Conservation (phyloP, 2,329 filamentous ascomycete genomes). For the Cordyceps javanica region DNA sequence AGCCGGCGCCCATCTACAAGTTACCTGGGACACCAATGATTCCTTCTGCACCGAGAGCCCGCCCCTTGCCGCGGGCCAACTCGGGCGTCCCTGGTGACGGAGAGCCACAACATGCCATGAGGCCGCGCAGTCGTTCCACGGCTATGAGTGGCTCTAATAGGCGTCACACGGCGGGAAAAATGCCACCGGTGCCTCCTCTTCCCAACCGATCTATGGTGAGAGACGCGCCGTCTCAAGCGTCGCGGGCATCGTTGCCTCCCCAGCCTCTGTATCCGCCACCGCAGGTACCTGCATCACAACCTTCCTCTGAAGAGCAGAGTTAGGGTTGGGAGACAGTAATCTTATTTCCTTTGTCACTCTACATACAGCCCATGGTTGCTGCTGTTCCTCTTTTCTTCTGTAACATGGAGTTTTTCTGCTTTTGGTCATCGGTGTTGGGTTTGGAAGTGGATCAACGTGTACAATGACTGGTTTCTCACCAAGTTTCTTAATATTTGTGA, state of each 20-base stretch:
- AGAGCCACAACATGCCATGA: neutral
- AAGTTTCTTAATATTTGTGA: neutral
- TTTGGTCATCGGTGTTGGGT: neutral
- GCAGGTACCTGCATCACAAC: neutral
- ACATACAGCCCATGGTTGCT: neutral
- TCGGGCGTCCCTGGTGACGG: neutral
- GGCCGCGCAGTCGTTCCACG: constrained; percentile 8
- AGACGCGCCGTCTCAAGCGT: neutral
- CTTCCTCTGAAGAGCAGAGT: neutral
- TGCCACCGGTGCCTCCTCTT: constrained; percentile 16
- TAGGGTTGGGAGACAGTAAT: neutral
- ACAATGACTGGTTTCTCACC: neutral
- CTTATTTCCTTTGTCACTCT: neutral
- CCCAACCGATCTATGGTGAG: constrained; percentile 12
- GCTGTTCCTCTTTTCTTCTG: neutral
- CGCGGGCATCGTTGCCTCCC: neutral
- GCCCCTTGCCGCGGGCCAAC: neutral
- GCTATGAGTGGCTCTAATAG: neutral
- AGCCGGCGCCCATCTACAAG: constrained; percentile 25
- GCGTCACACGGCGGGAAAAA: neutral
- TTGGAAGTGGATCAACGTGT: neutral
- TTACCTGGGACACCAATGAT: neutral
- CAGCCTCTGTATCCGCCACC: neutral
- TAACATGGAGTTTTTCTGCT: neutral
- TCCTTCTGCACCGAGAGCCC: neutral